Evolutionary conservation across 148 eudicot species (phyloP).

Genomic region (Fagopyrum homotropicum): DNA sequence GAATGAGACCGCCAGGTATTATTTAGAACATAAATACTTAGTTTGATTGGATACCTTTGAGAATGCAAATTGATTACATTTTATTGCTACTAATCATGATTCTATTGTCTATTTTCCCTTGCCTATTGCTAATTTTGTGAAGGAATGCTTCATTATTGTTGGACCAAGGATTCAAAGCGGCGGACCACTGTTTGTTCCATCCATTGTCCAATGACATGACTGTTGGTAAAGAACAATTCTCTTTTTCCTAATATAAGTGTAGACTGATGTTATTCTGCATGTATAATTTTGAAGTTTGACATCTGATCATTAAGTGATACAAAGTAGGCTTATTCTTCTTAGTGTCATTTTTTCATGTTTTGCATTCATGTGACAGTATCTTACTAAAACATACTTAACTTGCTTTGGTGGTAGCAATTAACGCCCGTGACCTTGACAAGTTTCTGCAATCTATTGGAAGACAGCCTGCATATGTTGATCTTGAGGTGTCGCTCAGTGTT

Average conservation of each 20-base stretch:
- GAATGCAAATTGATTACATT: not conserved
- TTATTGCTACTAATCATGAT: not conserved
- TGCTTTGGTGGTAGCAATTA: constrained; percentile 43
- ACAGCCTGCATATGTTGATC: constrained; percentile 62
- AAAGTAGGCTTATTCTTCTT: not conserved
- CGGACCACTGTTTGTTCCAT: constrained; percentile 67
- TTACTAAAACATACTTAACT: not conserved
- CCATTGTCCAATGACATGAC: constrained; percentile 82
- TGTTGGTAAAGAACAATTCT: constrained; percentile 42
- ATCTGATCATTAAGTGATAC: not conserved
- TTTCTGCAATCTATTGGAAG: constrained; percentile 31
- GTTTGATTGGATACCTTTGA: constrained; percentile 8
- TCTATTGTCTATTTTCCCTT: not conserved
- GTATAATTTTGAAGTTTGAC: not conserved
- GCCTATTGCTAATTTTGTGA: constrained; percentile 17
- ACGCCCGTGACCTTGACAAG: constrained; percentile 55
- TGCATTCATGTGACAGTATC: not conserved
- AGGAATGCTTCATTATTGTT: constrained; percentile 48
- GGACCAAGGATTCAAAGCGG: constrained; percentile 69
- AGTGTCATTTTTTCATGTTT: not conserved
- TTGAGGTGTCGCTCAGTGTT: constrained; percentile 44
- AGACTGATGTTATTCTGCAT: not conserved
- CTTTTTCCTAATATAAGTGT: not conserved
- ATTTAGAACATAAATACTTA: not conserved
- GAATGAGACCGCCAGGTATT: constrained; percentile 83